Conservation (phyloP, 108 stramenopile genomes). For the Bacterosira constricta region DNA sequence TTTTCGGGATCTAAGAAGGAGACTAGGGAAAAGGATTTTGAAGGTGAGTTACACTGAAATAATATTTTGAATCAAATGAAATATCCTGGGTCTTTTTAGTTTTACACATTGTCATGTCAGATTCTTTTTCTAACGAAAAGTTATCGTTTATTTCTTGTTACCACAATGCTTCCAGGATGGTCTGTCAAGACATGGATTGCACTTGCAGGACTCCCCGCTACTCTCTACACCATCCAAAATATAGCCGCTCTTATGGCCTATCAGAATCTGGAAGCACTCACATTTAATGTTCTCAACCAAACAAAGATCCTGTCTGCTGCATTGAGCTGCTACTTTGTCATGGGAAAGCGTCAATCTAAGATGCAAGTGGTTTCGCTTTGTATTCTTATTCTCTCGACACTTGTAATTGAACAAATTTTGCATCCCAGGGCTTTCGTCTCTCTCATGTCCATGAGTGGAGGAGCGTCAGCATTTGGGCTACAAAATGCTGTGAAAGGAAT, state of each 20-base stretch:
- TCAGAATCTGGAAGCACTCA: slow-evolving; percentile 74
- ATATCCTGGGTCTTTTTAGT: no score
- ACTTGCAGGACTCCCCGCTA: slow-evolving; percentile 72
- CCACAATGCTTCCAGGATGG: slow-evolving; percentile 40
- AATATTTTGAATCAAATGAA: not conserved
- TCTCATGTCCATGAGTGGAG: slow-evolving; percentile 13
- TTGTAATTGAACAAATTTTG: slow-evolving; percentile 62
- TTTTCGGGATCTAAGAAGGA: slow-evolving; percentile 38
- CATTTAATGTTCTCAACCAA: slow-evolving; percentile 90
- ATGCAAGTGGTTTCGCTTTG: slow-evolving; percentile 73
- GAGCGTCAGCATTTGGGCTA: slow-evolving; percentile 4
- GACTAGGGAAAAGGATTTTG: slow-evolving; percentile 30
- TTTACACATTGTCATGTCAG: no score
- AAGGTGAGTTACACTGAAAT: slow-evolving; percentile 15
- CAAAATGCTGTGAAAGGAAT: slow-evolving; percentile 14
- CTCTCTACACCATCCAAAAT: slow-evolving; percentile 83
- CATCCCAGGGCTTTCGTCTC: slow-evolving; percentile 23
- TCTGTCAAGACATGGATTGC: slow-evolving; percentile 43
- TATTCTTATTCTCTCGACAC: slow-evolving; percentile 64
- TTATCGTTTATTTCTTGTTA: not conserved
- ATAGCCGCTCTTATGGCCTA: slow-evolving; percentile 71
- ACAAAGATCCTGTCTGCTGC: slow-evolving; percentile 92
- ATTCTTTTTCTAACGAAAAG: not conserved
- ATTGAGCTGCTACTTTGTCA: slow-evolving; percentile 77
- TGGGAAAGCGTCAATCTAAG: slow-evolving; percentile 74